These are phyloP conservation scores for Annulohypoxylon stygium DNA, from an alignment of 495 filamentous ascomycete genomes.

Conservation along the genomic window DNA sequence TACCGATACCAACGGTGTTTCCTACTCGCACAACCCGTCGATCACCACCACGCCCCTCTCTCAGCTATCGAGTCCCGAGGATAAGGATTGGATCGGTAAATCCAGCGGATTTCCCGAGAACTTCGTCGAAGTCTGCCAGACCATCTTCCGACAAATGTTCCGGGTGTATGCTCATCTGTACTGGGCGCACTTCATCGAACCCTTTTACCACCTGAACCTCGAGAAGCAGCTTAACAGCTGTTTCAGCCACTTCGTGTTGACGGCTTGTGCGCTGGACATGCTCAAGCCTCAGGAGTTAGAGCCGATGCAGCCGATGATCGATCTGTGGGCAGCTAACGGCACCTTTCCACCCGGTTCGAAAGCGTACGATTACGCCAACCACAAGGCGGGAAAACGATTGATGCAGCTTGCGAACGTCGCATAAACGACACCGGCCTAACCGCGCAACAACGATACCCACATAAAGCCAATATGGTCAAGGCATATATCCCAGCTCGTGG, in stretches of 20 bases:
- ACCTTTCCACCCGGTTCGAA: constrained; percentile 80
- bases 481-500: neutral
- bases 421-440: constrained; percentile 26
- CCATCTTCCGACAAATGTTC: constrained; percentile 97
- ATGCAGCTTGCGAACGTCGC: constrained; percentile 56
- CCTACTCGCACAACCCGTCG: constrained; percentile 67
- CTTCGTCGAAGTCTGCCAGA: constrained; percentile 87
- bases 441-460: constrained; percentile 9
- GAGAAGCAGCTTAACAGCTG: constrained; percentile 93
- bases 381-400: constrained; percentile 59
- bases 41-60: constrained; percentile 71
- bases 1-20: constrained; percentile 72
- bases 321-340: constrained; percentile 87
- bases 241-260: constrained; percentile 92
- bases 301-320: constrained; percentile 93
- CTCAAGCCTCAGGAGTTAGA: constrained; percentile 86
- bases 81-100: constrained; percentile 85
- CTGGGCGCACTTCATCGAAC: constrained; percentile 84
- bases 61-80: constrained; percentile 68
- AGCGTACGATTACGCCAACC: constrained; percentile 68
- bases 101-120: constrained; percentile 87
- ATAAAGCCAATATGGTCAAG: neutral
- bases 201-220: constrained; percentile 85
- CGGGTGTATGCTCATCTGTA: constrained; percentile 94
- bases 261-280: constrained; percentile 85